Conservation (phyloP, 2,329 filamentous ascomycete genomes). For the Teratosphaeria nubilosa region DNA sequence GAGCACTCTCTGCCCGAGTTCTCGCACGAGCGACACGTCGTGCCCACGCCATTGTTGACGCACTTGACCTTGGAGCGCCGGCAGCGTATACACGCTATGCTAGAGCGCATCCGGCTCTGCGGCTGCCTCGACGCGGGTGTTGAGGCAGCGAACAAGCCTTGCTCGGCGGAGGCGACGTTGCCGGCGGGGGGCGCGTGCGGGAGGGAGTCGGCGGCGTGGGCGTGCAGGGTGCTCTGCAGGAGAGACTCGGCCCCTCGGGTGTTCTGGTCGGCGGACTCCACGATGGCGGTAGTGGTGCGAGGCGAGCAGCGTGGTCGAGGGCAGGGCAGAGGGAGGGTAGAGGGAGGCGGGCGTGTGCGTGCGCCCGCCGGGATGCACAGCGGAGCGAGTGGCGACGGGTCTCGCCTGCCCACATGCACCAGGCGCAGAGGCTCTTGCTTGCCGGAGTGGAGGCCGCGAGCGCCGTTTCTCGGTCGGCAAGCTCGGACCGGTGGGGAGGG, state of each 20-base stretch:
- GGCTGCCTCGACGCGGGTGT: constrained; percentile 22
- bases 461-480: neutral
- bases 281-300: neutral
- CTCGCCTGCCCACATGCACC: neutral
- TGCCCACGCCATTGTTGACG: constrained; percentile 63
- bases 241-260: neutral
- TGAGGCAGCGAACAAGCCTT: constrained; percentile 9
- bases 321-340: neutral
- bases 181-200: constrained; percentile 1
- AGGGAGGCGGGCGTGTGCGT: neutral
- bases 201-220: constrained; percentile 1
- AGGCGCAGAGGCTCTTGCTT: neutral
- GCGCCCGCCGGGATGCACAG: neutral
- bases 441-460: neutral
- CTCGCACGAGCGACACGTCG: constrained; percentile 65
- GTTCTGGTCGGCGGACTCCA: neutral
- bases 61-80: constrained; percentile 80
- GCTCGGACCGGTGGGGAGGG: neutral
- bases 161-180: constrained; percentile 6
- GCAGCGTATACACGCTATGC: constrained; percentile 68
- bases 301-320: neutral
- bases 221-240: neutral
- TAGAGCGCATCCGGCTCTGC: constrained; percentile 54
- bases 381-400: neutral
- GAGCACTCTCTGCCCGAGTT: constrained; percentile 61